Conservation (phyloP, 768 basidiomycete species). For the Zangia roseola region DNA sequence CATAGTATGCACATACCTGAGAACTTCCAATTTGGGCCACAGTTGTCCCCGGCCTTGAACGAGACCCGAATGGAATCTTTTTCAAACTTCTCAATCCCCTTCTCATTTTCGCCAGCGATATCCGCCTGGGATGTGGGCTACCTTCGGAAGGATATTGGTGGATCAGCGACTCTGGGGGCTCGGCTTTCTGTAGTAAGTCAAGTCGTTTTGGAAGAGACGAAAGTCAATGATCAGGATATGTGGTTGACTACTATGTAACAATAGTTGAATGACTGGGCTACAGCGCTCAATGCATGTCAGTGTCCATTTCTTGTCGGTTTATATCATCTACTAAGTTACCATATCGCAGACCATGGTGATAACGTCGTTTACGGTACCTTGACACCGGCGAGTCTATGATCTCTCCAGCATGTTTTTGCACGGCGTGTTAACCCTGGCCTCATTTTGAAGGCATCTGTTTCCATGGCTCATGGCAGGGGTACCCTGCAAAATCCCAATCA, state of each 20-base stretch:
- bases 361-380: slow-evolving; percentile 6
- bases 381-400: slow-evolving; percentile 2
- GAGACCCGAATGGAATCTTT: too few relatives aligned
- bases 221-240: background rate
- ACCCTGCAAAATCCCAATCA: background rate
- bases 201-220: background rate
- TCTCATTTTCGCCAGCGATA: too few relatives aligned
- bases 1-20: too few relatives aligned
- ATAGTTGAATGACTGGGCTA: slow-evolving; percentile 10
- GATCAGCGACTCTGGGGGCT: background rate
- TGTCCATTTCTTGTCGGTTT: background rate
- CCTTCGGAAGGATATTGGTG: too few relatives aligned
- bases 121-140: too few relatives aligned
- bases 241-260: too few relatives aligned
- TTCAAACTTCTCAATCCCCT: too few relatives aligned
- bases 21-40: too few relatives aligned
- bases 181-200: slow-evolving; percentile 2
- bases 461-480: slow-evolving; percentile 2
- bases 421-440: background rate
- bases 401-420: background rate
- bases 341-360: background rate
- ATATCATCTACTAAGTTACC: background rate
- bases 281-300: background rate
- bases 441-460: slow-evolving; percentile 3
- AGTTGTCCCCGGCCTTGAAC: too few relatives aligned